Percentiles rank a stretch among this genome's conserved stretches.
Evolutionary conservation across 371 early-diverging fungal genomes (phyloP).

Genomic region (Synchytrium microbalum): DNA sequence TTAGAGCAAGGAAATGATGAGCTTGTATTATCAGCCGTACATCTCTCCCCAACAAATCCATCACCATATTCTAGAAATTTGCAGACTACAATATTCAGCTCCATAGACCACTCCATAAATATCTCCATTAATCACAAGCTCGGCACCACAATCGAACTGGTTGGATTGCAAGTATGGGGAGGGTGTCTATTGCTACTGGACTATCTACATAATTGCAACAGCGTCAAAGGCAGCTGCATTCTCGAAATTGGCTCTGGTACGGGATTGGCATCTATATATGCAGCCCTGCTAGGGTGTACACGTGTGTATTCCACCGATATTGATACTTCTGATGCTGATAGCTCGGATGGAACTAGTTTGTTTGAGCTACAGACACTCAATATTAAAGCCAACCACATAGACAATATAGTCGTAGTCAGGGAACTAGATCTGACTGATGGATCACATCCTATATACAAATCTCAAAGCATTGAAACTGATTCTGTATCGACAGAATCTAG

Average conservation of each 20-base stretch:
- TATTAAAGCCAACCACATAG: constrained; percentile 8
- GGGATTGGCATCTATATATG: constrained; percentile 17
- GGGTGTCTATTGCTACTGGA: constrained; percentile 25
- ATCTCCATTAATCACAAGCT: constrained; percentile 11
- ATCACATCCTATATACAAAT: constrained; percentile 9
- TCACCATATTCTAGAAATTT: neutral
- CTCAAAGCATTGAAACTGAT: neutral
- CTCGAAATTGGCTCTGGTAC: constrained; percentile 27
- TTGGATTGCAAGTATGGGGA: constrained; percentile 25
- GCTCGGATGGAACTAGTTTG: neutral
- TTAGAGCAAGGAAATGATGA: constrained; percentile 7
- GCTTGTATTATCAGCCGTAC: constrained; percentile 13
- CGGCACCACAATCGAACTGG: constrained; percentile 18
- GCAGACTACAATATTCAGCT: constrained; percentile 3
- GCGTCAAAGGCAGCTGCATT: constrained; percentile 3
- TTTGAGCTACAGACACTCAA: constrained; percentile 15
- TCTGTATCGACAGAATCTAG: neutral
- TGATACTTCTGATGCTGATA: neutral
- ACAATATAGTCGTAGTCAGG: constrained; percentile 7
- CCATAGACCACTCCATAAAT: neutral
- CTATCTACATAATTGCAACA: neutral
- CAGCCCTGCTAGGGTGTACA: constrained; percentile 3
- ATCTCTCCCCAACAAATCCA: constrained; percentile 5
- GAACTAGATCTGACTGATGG: constrained; percentile 16
- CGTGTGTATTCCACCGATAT: neutral